These are phyloP conservation scores for Xanthoconium stramineum DNA, from an alignment of 768 basidiomycete genomes.

Conservation along the genomic window DNA sequence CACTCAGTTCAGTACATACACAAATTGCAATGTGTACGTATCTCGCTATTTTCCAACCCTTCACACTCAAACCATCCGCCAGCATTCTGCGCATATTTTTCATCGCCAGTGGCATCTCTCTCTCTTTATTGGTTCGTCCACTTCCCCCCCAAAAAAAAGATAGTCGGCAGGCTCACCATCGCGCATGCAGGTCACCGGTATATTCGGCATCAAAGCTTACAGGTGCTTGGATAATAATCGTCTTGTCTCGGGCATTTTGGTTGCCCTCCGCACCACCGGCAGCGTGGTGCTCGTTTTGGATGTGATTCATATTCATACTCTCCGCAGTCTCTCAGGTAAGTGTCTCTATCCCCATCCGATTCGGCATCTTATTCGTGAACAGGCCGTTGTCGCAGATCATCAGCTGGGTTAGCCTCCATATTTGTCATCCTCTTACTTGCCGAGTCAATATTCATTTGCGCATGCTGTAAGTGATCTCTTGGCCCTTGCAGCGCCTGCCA, in stretches of 20 bases:
- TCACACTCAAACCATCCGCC: background rate
- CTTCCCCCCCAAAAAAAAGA: no score
- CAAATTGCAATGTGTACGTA: background rate
- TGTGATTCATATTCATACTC: conserved; percentile 34
- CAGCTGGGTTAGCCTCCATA: conserved; percentile 33
- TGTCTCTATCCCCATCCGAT: background rate
- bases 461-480: conserved; percentile 48
- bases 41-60: background rate
- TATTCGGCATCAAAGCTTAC: conserved; percentile 65
- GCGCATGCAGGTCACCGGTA: conserved; percentile 50
- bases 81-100: conserved; percentile 38
- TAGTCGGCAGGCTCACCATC: background rate
- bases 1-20: conserved; percentile 39
- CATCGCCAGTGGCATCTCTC: conserved; percentile 27
- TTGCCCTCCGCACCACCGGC: conserved; percentile 42
- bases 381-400: conserved; percentile 49
- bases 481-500: background rate
- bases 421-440: conserved; percentile 48
- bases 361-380: background rate
- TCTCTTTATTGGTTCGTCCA: conserved; percentile 39
- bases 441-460: conserved; percentile 56
- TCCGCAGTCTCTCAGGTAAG: conserved; percentile 48
- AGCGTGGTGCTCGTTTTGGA: conserved; percentile 42
- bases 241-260: conserved; percentile 45
- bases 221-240: conserved; percentile 59